Conservation (phyloP, 768 basidiomycete species). For the Amanita rubescens region DNA sequence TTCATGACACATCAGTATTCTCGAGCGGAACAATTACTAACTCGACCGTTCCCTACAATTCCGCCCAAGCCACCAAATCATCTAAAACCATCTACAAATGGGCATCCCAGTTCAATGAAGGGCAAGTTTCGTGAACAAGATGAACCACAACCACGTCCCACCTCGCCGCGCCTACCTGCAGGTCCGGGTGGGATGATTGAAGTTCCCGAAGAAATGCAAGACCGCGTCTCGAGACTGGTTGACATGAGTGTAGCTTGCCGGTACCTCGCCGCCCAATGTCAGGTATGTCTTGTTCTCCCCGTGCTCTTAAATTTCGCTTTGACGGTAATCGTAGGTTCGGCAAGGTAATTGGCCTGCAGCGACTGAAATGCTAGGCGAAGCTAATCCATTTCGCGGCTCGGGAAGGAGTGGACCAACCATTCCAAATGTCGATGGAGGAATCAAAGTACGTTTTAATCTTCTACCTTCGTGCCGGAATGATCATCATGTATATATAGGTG, state of each 20-base stretch:
- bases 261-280: constrained; percentile 94
- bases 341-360: constrained; percentile 92
- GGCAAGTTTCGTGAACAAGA: constrained; percentile 60
- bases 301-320: not conserved
- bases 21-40: constrained; percentile 86
- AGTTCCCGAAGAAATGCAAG: constrained; percentile 55
- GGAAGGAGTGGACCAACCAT: constrained; percentile 65
- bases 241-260: constrained; percentile 95
- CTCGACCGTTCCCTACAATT: constrained; percentile 68
- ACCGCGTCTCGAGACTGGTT: constrained; percentile 68
- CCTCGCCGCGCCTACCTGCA: constrained; percentile 55
- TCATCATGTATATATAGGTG: constrained; percentile 42
- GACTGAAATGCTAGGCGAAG: constrained; percentile 86
- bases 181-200: constrained; percentile 68
- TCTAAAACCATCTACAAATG: constrained; percentile 31
- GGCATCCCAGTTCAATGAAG: constrained; percentile 34
- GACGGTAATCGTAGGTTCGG: constrained; percentile 41
- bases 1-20: constrained; percentile 96
- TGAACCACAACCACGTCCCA: constrained; percentile 22
- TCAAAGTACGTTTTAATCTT: constrained; percentile 58
- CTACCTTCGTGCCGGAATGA: not conserved
- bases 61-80: constrained; percentile 32
- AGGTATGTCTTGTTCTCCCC: constrained; percentile 44
- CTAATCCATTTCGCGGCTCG: constrained; percentile 78
- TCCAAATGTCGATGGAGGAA: constrained; percentile 84